A percentile compares a stretch with the other conserved stretches of the same genome.
Evolutionary conservation across 352 stramenopile genomes (phyloP).

Genomic region (Aphanomyces invadans): DNA sequence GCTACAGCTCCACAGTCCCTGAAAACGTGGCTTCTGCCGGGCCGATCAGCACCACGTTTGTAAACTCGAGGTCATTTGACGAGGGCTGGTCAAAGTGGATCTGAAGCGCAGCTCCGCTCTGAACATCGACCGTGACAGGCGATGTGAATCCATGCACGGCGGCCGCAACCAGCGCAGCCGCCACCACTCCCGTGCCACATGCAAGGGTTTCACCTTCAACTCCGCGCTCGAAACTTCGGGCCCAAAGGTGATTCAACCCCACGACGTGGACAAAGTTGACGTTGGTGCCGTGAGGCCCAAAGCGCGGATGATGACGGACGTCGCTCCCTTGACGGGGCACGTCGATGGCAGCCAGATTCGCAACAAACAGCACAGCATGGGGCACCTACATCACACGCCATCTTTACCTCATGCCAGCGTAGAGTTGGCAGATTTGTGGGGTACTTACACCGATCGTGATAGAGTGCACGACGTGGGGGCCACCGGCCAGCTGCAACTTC

Average conservation of each 20-base stretch:
- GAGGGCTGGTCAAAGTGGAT: slow-evolving; percentile 1
- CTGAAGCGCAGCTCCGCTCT: slow-evolving; percentile 9
- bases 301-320: slow-evolving; percentile 20
- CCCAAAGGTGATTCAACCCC: not conserved
- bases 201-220: slow-evolving; percentile 22
- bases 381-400: not conserved
- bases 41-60: slow-evolving; percentile 13
- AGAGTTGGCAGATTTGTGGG: no score
- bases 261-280: slow-evolving; percentile 24
- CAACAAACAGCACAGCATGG: slow-evolving; percentile 14
- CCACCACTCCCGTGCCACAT: slow-evolving; percentile 21
- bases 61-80: slow-evolving; percentile 1
- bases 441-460: slow-evolving; percentile 11
- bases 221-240: slow-evolving; percentile 15
- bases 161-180: slow-evolving; percentile 4
- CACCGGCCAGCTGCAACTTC: not conserved
- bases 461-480: slow-evolving; percentile 9
- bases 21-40: slow-evolving; percentile 14
- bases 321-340: not conserved
- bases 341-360: slow-evolving; percentile 5
- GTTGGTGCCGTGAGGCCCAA: slow-evolving; percentile 12
- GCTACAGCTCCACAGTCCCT: slow-evolving; percentile 14
- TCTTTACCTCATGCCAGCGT: not conserved
- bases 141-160: slow-evolving; percentile 16
- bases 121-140: slow-evolving; percentile 12